Conservation (phyloP, 2,329 filamentous ascomycete species). For the Nannizzia gypsea region DNA sequence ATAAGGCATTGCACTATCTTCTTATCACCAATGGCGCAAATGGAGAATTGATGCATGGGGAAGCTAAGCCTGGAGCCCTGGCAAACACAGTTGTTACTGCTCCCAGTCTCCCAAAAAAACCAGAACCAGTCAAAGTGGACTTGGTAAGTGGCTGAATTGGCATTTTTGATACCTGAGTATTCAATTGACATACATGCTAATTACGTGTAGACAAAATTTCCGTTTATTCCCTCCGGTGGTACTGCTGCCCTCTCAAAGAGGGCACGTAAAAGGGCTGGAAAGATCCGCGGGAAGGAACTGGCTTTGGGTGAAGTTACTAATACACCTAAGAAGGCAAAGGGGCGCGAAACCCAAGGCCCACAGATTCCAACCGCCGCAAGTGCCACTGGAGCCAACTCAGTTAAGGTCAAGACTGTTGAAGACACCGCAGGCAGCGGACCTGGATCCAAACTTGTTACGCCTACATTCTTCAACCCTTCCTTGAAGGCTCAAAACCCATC, state of each 20-base stretch:
- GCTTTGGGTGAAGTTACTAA: neutral
- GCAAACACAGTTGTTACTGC: neutral
- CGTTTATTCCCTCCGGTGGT: neutral
- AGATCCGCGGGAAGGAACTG: neutral
- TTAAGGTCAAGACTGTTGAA: neutral
- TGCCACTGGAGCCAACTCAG: neutral
- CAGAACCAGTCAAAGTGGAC: neutral
- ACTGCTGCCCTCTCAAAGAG: neutral
- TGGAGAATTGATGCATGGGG: neutral
- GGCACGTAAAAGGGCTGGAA: neutral
- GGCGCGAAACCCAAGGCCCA: neutral
- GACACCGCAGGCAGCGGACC: neutral
- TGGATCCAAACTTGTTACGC: neutral
- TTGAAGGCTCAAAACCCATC: neutral
- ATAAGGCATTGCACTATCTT: constrained; percentile 19
- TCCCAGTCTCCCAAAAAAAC: neutral
- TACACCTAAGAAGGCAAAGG: neutral
- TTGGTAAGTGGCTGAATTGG: neutral
- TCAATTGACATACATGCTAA: neutral
- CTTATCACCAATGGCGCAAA: neutral
- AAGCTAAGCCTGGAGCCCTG: neutral
- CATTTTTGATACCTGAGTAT: neutral
- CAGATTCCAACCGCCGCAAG: neutral
- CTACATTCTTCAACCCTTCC: neutral
- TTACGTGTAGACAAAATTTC: neutral